Evolutionary conservation across 371 early-diverging fungal genomes (phyloP).

Genomic region (Scutellospora calospora): DNA sequence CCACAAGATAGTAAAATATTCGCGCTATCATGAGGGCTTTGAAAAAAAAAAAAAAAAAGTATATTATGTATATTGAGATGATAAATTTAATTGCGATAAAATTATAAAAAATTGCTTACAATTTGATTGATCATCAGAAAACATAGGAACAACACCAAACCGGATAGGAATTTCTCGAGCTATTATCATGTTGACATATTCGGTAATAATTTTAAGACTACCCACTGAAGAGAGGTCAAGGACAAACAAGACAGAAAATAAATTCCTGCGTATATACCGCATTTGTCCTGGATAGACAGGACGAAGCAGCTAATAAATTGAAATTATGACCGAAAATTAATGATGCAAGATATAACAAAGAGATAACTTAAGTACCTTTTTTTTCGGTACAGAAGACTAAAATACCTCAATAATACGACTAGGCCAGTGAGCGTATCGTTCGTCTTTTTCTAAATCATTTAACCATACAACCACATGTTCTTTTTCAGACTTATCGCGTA

Average conservation of each 20-base stretch:
- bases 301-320: conserved; percentile 3
- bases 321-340: too few relatives aligned
- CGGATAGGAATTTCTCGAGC: conserved; percentile 79
- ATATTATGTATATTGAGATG: not conserved
- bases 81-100: not conserved
- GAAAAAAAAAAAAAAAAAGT: not conserved
- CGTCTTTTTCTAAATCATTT: conserved; percentile 91
- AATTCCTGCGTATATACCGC: conserved; percentile 75
- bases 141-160: conserved; percentile 80
- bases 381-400: too few relatives aligned
- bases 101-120: conserved; percentile 43
- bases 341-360: too few relatives aligned
- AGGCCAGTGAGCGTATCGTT: conserved; percentile 77
- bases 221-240: conserved; percentile 68
- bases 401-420: conserved; percentile 59
- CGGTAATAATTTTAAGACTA: conserved; percentile 58
- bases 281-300: conserved; percentile 68
- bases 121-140: conserved; percentile 54
- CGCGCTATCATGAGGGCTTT: conserved; percentile 58
- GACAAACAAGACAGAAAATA: conserved; percentile 73
- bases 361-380: too few relatives aligned
- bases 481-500: conserved; percentile 68
- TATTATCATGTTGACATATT: conserved; percentile 66
- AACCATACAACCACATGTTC: conserved; percentile 75
- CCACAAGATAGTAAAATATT: conserved; percentile 54